Evolutionary conservation across 371 early-diverging fungal species (phyloP).

Genomic region (Rhizomucor pusillus): DNA sequence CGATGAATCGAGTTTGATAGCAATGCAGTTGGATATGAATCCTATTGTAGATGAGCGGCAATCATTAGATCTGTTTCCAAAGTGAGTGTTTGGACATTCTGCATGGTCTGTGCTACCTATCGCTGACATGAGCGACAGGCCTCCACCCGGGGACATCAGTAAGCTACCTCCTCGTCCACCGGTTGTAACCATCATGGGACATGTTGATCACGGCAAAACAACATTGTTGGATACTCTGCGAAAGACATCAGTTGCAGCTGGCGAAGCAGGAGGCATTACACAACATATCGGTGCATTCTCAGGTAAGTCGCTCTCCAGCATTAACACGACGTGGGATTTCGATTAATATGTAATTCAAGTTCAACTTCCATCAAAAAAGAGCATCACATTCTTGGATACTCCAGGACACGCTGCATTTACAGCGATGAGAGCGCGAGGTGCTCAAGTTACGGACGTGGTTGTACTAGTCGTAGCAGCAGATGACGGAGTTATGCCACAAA

Average conservation of each 20-base stretch:
- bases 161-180: conserved; percentile 79
- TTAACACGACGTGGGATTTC: too few species aligned
- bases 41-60: conserved; percentile 71
- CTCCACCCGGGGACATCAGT: conserved; percentile 69
- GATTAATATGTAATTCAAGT: conserved; percentile 23
- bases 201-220: conserved; percentile 98
- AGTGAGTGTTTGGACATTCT: conserved; percentile 28
- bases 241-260: conserved; percentile 87
- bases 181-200: conserved; percentile 98
- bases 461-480: conserved; percentile 96
- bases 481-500: conserved; percentile 98
- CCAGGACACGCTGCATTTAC: conserved; percentile 97
- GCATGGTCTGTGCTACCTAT: background rate
- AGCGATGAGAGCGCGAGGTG: conserved; percentile 93
- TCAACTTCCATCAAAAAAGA: conserved; percentile 58
- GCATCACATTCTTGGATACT: conserved; percentile 94
- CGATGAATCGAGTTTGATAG: conserved; percentile 85
- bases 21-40: conserved; percentile 80
- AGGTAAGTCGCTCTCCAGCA: too few species aligned
- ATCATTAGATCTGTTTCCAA: conserved; percentile 58
- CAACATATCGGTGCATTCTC: conserved; percentile 98
- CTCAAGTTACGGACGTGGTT: conserved; percentile 91
- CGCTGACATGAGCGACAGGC: conserved; percentile 21
- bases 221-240: conserved; percentile 94
- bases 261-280: conserved; percentile 97